phyloP scores from a whole-genome alignment of 163 green algal genomes.

The Trebouxia gelatinosa region DNA sequence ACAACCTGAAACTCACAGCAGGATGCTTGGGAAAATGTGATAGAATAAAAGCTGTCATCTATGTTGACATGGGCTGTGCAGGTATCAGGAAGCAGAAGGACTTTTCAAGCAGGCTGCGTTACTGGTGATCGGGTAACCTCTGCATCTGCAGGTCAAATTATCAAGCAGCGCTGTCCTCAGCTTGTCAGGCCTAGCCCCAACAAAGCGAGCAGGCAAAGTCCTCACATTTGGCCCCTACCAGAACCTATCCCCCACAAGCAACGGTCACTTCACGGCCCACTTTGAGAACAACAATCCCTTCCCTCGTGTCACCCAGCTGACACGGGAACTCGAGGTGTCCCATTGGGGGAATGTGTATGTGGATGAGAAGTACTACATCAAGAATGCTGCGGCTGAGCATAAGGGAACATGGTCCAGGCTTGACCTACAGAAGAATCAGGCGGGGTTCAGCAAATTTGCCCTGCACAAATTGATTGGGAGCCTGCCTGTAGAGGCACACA shows the following conservation, averaged over 20 bases:
- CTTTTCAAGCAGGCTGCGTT: background rate
- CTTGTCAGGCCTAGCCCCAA: conserved; percentile 46
- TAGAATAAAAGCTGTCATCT: no score
- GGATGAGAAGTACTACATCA: conserved; percentile 82
- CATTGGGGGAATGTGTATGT: conserved; percentile 93
- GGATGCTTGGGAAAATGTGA: background rate
- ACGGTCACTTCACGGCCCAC: conserved; percentile 56
- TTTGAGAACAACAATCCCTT: conserved; percentile 75
- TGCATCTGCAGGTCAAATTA: conserved; percentile 45
- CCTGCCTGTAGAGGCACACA: conserved; percentile 62
- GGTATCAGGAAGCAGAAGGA: background rate
- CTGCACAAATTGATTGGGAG: conserved; percentile 47
- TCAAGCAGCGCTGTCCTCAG: conserved; percentile 49
- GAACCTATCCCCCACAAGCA: conserved; percentile 49
- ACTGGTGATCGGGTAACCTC: background rate
- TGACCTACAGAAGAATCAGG: conserved; percentile 39
- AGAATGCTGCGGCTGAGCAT: conserved; percentile 23
- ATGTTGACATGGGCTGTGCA: background rate
- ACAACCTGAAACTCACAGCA: background rate
- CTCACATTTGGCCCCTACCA: conserved; percentile 65
- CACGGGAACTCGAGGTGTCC: conserved; percentile 86
- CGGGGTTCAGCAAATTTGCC: conserved; percentile 1
- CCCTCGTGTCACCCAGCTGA: conserved; percentile 47
- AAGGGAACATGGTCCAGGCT: conserved; percentile 62
- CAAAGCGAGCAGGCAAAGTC: conserved; percentile 47